phyloP scores from a whole-genome alignment of 345 rosid species.

The Citrus maxima region DNA sequence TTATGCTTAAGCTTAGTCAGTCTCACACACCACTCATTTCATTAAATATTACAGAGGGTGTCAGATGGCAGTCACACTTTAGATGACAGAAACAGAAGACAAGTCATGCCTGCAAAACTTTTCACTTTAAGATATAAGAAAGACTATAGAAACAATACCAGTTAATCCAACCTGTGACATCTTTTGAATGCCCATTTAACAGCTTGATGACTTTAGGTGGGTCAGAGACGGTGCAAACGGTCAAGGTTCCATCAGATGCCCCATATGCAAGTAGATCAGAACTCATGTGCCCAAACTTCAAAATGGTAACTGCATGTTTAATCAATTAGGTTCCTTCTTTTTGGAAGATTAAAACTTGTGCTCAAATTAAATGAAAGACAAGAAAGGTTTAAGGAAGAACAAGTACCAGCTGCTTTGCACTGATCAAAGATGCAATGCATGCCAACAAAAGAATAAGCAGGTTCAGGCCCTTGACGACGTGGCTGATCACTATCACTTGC shows the following conservation, averaged over 20 bases:
- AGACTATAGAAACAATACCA: constrained; percentile 57
- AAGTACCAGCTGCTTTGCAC: constrained; percentile 87
- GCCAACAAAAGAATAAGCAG: constrained; percentile 93
- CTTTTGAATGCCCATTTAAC: constrained; percentile 76
- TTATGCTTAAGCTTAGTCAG: not conserved
- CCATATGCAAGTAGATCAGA: constrained; percentile 95
- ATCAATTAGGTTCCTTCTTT: constrained; percentile 16
- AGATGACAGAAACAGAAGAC: constrained; percentile 15
- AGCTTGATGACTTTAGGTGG: constrained; percentile 65
- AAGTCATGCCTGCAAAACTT: constrained; percentile 3
- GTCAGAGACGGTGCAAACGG: constrained; percentile 73
- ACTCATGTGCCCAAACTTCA: constrained; percentile 96
- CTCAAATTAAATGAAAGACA: not conserved
- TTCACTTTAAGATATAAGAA: constrained; percentile 26
- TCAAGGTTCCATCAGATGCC: constrained; percentile 89
- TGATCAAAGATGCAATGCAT: constrained; percentile 98
- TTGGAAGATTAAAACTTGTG: not conserved
- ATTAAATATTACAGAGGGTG: not conserved
- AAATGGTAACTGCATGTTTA: constrained; percentile 71
- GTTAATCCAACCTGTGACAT: constrained; percentile 97
- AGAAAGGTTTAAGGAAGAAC: constrained; percentile 4
- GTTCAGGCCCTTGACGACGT: constrained; percentile 55
- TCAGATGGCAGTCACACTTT: not conserved
- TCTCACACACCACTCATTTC: not conserved
- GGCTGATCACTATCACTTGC: constrained; percentile 66